Evolutionary conservation across 2,329 filamentous ascomycete genomes (phyloP), one percentile per base, ranked within the genome.

Genomic region (Mollisiaceae sp.): DNA sequence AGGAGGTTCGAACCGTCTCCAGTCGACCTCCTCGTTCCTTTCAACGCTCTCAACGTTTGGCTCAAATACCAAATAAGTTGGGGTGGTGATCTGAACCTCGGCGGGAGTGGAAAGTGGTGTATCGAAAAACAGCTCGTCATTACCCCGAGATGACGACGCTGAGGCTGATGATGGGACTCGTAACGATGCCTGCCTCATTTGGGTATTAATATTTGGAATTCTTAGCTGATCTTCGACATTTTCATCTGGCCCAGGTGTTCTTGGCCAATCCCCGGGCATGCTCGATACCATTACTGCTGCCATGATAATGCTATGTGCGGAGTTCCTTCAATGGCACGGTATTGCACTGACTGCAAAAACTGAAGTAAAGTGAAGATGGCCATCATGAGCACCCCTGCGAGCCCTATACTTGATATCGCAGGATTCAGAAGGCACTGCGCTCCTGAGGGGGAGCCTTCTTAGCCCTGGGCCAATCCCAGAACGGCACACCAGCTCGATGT

Each of bases 1-100:
- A 0, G 85, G 85, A 4, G 82, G 82, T 2, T 79, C 77, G 67
- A 83, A 84, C 59, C 78, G 74, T 43, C 76, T 78, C 82, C 83
- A 85, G 70, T 83, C 79, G 39, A 79, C 74, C 15, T 60, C 54
- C 15, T 66, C 60, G 18, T 59, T 60, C 5, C 63, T 61, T 0
- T 69, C 38, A 15, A 69, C 69, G 20, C 65, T 70, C 22, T 69
- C 67, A 14, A 70, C 62, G 8, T 70, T 69, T 43, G 71, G 69
- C 39, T 70, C 65, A 18, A 70, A 69, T 15, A 66, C n/a, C 24
- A 71, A 41, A 56, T 71, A 71, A 9, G 68, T 69, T 38, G 65
- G 47, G 8, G 57, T 62, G 55, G 47, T 64, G 18, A 59, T 47
- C 58, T 69, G 62, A 12, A 55, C 57, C 14, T 24, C 32, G n/a